Evolutionary conservation across 179 eudicot species (phyloP).

Genomic region (Beta lomatogona): DNA sequence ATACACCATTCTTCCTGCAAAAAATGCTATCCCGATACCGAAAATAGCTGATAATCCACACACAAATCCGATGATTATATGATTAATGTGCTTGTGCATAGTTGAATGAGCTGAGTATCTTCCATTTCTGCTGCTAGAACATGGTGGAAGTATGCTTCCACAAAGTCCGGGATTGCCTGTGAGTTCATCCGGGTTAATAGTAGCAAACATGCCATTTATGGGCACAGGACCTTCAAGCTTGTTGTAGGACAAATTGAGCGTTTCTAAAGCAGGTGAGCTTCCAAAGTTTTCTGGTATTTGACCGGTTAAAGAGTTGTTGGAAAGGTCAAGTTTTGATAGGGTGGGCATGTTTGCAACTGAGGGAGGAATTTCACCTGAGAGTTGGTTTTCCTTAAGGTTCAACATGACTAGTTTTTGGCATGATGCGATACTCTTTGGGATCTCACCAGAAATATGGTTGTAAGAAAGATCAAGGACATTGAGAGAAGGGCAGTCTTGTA

Average conservation of each 20-base stretch:
- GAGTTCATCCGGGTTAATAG: slow-evolving; percentile 75
- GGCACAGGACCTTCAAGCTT: slow-evolving; percentile 84
- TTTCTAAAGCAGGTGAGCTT: slow-evolving; percentile 73
- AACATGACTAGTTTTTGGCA: slow-evolving; percentile 67
- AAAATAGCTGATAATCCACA: slow-evolving; percentile 60
- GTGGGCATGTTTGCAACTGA: slow-evolving; percentile 67
- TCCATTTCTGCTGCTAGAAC: slow-evolving; percentile 35
- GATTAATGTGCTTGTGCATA: slow-evolving; percentile 38
- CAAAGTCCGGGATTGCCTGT: slow-evolving; percentile 71
- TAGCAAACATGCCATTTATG: slow-evolving; percentile 52
- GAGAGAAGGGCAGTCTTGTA: slow-evolving; percentile 75
- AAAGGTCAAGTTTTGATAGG: slow-evolving; percentile 69
- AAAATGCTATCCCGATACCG: slow-evolving; percentile 35
- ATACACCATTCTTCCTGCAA: slow-evolving; percentile 49
- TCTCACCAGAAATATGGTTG: slow-evolving; percentile 58
- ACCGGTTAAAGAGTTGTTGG: slow-evolving; percentile 62
- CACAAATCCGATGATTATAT: slow-evolving; percentile 48
- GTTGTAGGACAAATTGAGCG: slow-evolving; percentile 68
- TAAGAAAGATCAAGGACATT: slow-evolving; percentile 63
- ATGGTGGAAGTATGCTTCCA: slow-evolving; percentile 71
- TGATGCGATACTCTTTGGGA: slow-evolving; percentile 73
- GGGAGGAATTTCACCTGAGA: slow-evolving; percentile 66
- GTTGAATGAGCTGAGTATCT: slow-evolving; percentile 18
- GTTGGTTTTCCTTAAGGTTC: slow-evolving; percentile 55
- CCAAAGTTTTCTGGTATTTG: slow-evolving; percentile 64